These are phyloP conservation scores for Fusarium anguioides DNA, from an alignment of 2,329 filamentous ascomycete species.

Conservation along the genomic window DNA sequence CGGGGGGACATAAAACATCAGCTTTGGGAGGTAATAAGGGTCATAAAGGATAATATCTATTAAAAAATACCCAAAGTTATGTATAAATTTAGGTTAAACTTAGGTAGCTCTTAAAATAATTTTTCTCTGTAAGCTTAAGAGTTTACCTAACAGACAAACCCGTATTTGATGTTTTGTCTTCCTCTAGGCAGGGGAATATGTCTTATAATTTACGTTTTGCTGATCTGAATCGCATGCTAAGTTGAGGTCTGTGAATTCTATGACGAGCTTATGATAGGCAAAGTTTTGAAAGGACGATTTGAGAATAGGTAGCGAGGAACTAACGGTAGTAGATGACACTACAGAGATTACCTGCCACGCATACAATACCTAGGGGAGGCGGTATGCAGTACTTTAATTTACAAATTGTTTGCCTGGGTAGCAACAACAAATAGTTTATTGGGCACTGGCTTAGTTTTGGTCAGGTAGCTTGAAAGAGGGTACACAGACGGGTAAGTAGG, in stretches of 20 bases:
- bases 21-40: no score
- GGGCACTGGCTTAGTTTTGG: neutral
- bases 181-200: no score
- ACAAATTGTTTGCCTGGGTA: neutral
- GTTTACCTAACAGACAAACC: no score
- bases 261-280: slow-evolving; percentile 31
- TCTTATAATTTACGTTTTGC: neutral
- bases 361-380: neutral
- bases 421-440: neutral
- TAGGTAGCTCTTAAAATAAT: no score
- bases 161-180: no score
- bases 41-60: no score
- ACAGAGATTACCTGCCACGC: neutral
- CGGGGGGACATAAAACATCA: no score
- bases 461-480: neutral
- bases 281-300: neutral
- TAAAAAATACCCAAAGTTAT: no score
- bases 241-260: slow-evolving; percentile 20
- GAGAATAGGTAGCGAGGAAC: neutral
- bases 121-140: no score
- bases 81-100: no score
- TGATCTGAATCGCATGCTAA: neutral
- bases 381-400: neutral
- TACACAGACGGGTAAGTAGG: no score
- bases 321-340: neutral